These are phyloP conservation scores for Pyrus communis DNA, from an alignment of 306 rosid genomes.

Conservation along the genomic window DNA sequence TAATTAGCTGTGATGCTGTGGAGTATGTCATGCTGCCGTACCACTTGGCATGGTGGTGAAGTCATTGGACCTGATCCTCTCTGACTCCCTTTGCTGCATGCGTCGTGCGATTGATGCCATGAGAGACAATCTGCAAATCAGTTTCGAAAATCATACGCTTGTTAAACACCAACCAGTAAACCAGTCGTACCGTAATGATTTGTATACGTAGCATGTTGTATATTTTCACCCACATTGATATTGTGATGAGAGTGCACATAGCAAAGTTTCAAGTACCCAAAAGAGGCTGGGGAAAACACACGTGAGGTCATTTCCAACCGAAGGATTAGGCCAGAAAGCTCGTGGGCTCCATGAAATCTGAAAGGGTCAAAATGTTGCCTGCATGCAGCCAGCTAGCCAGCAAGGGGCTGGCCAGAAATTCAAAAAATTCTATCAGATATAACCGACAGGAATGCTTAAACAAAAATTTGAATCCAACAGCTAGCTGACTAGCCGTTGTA, in stretches of 20 bases:
- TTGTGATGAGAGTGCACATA: neutral
- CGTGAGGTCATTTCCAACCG: no score
- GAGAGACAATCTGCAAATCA: neutral
- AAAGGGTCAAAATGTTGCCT: no score
- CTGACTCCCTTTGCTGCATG: neutral
- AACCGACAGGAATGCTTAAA: no score
- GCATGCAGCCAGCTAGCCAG: no score
- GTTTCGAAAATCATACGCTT: neutral
- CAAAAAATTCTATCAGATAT: no score
- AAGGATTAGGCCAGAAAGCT: no score
- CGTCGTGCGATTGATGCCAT: no score
- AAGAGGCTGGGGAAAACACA: no score
- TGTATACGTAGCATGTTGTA: neutral
- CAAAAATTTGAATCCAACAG: no score
- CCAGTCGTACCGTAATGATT: neutral
- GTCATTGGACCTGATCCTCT: neutral
- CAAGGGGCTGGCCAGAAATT: no score
- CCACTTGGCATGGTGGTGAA: slow-evolving; percentile 10
- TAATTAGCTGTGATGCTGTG: neutral
- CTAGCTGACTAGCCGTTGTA: no score
- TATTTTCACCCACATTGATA: neutral
- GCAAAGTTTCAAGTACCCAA: neutral
- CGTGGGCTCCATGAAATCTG: no score
- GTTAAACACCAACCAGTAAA: neutral
- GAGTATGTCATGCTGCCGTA: neutral